A percentile compares a stretch with the other conserved stretches of the same genome.
Evolutionary conservation across 352 stramenopile species (phyloP).

Genomic region (Peronospora belbahrii): DNA sequence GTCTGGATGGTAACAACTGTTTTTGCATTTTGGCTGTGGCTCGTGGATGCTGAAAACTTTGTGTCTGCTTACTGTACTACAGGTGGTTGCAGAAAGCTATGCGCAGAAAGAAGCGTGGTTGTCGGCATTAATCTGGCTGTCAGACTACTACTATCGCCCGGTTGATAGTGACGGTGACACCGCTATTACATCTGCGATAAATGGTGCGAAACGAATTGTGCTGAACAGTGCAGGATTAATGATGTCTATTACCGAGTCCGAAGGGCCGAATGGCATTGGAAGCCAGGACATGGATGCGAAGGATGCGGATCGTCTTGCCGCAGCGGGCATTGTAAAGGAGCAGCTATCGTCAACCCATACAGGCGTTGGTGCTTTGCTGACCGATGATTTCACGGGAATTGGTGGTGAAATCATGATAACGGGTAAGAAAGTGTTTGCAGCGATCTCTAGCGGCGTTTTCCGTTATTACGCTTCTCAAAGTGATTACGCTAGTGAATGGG

Average conservation of each 20-base stretch:
- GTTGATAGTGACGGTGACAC: slow-evolving; percentile 18
- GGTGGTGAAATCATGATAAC: slow-evolving; percentile 61
- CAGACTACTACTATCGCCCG: slow-evolving; percentile 73
- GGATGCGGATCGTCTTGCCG: slow-evolving; percentile 20
- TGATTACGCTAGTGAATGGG: slow-evolving; percentile 79
- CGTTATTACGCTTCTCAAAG: slow-evolving; percentile 82
- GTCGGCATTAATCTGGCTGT: slow-evolving; percentile 77
- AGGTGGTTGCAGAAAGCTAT: slow-evolving; percentile 74
- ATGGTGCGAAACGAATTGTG: slow-evolving; percentile 33
- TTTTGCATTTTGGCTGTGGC: slow-evolving; percentile 10
- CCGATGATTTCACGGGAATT: slow-evolving; percentile 47
- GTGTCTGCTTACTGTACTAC: slow-evolving; percentile 6
- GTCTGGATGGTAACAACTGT: slow-evolving; percentile 64
- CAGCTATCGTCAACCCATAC: slow-evolving; percentile 16
- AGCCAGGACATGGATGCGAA: slow-evolving; percentile 20
- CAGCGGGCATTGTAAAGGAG: slow-evolving; percentile 27
- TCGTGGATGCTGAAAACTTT: slow-evolving; percentile 1
- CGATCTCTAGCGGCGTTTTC: slow-evolving; percentile 79
- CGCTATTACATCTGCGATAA: slow-evolving; percentile 17
- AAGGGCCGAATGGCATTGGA: slow-evolving; percentile 27
- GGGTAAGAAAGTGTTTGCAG: slow-evolving; percentile 53
- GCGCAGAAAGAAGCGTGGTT: slow-evolving; percentile 84
- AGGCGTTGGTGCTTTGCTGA: slow-evolving; percentile 18
- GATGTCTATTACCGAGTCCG: slow-evolving; percentile 37
- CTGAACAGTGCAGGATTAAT: slow-evolving; percentile 41